phyloP scores from a whole-genome alignment of 1,139 yeast species.

The Blastobotrys raffinosifermentans region DNA sequence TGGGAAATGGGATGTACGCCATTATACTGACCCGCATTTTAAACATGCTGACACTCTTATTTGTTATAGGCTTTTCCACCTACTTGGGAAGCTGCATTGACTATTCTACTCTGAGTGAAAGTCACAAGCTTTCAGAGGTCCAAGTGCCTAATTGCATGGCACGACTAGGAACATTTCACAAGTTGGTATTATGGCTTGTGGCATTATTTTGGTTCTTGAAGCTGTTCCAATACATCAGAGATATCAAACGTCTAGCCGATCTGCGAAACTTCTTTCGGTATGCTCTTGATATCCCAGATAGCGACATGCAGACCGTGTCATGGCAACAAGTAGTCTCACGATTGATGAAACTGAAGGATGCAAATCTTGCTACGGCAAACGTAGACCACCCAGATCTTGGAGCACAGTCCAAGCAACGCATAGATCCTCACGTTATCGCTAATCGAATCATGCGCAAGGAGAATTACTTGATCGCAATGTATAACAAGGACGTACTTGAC shows the following conservation, averaged over 20 bases:
- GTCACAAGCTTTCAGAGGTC: conserved; percentile 42
- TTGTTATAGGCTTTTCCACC: conserved; percentile 71
- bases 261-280: conserved; percentile 60
- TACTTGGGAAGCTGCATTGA: conserved; percentile 82
- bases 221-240: conserved; percentile 50
- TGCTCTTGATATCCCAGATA: conserved; percentile 63
- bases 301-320: conserved; percentile 85
- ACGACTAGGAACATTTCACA: conserved; percentile 42
- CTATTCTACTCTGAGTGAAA: conserved; percentile 42
- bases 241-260: conserved; percentile 50
- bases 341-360: conserved; percentile 67
- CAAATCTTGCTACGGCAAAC: conserved; percentile 62
- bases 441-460: conserved; percentile 94
- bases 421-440: conserved; percentile 92
- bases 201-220: conserved; percentile 48
- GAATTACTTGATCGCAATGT: conserved; percentile 83
- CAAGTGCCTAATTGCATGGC: conserved; percentile 57
- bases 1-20: conserved; percentile 79
- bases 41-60: conserved; percentile 65
- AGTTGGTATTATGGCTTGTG: conserved; percentile 59
- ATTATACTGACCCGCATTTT: conserved; percentile 59
- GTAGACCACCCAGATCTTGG: conserved; percentile 28
- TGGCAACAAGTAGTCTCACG: conserved; percentile 88
- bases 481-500: conserved; percentile 71
- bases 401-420: conserved; percentile 53